Evolutionary conservation across 306 rosid species (phyloP), one percentile per base, ranked within the genome.

Genomic region (Dryas drummondii): DNA sequence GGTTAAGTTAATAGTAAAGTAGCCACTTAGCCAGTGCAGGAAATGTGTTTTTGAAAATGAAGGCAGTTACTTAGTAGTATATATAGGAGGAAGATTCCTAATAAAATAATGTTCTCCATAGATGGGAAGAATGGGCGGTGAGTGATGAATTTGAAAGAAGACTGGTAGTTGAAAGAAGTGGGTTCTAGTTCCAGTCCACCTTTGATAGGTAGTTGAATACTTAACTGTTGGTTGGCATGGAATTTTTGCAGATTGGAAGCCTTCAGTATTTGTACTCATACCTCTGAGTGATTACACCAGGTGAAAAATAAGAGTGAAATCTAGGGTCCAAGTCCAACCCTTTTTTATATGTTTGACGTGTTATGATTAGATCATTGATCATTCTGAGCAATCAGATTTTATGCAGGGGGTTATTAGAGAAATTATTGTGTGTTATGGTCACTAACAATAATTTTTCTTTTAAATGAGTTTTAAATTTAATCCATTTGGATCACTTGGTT

Each of bases 111-210:
- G 75, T 40, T 67, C 26, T 63, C 59, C 19, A 73, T 62, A 22
- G 60, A 32, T 40, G 47, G 78, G 73, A 78, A 73, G 76, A 80
- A 56, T 17, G 79, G 70, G 77, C 32, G 71, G 78, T 62, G 75
- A 7, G 69, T 78, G 69, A 5, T 13, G 47, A 16, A 54, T 52
- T 68, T 19, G 50, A 19, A 68, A 41, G 83, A 79, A 83, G 91
- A 87, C 69, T 72, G 97, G 97, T 91, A 86, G 97, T 71, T 91
- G 94, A 82, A 72, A 66, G 73, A 71, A 67, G 37, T 22, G 14
- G 47, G 64, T 64, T 5, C 8, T 32, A 32, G 6, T 4, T 70
- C 52, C 8, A 22, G 70, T 78, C 83, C 69, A 73, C 76, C 90
- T 76, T 80, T 80, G 84, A 78, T 83, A 32, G 94, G 93, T 91